Conservation (phyloP, 495 filamentous ascomycete species). For the Immersiella caudata region DNA sequence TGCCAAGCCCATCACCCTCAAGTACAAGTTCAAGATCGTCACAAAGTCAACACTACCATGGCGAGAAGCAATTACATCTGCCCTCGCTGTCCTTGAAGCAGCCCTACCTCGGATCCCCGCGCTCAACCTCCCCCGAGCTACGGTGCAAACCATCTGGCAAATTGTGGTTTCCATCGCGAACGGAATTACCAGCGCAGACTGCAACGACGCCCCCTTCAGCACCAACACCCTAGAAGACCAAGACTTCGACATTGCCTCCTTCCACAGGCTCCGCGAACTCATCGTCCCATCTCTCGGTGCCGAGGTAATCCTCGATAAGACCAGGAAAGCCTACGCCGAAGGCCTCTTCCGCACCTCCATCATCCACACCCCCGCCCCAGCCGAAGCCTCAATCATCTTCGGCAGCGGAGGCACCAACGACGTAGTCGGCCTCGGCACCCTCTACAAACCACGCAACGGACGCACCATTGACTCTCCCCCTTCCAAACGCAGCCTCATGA, state of each 20-base stretch:
- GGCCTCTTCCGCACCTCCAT: constrained; percentile 83
- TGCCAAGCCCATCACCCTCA: constrained; percentile 66
- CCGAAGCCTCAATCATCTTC: constrained; percentile 60
- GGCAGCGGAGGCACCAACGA: constrained; percentile 32
- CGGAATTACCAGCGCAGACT: constrained; percentile 62
- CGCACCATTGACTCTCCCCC: constrained; percentile 70
- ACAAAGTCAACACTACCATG: constrained; percentile 68
- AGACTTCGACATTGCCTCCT: constrained; percentile 76
- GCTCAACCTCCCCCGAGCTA: constrained; percentile 53
- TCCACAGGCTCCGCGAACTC: constrained; percentile 66
- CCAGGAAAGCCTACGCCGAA: constrained; percentile 70
- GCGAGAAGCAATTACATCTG: constrained; percentile 73
- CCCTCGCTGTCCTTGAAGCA: constrained; percentile 67
- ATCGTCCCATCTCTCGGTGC: constrained; percentile 76
- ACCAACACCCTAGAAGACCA: constrained; percentile 63
- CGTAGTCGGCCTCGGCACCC: constrained; percentile 58
- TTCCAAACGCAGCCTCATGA: constrained; percentile 68
- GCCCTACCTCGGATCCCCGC: constrained; percentile 64
- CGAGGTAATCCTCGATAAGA: constrained; percentile 62
- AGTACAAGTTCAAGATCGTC: constrained; percentile 67
- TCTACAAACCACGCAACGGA: constrained; percentile 68
- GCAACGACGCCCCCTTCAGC: constrained; percentile 40
- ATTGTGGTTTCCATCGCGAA: constrained; percentile 61
- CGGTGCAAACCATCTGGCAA: constrained; percentile 57
- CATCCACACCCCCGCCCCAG: constrained; percentile 68